Evolutionary conservation across 805 yeast genomes (phyloP), one percentile per base, ranked within the genome.

Genomic region (Zygosaccharomyces pseudorouxii): DNA sequence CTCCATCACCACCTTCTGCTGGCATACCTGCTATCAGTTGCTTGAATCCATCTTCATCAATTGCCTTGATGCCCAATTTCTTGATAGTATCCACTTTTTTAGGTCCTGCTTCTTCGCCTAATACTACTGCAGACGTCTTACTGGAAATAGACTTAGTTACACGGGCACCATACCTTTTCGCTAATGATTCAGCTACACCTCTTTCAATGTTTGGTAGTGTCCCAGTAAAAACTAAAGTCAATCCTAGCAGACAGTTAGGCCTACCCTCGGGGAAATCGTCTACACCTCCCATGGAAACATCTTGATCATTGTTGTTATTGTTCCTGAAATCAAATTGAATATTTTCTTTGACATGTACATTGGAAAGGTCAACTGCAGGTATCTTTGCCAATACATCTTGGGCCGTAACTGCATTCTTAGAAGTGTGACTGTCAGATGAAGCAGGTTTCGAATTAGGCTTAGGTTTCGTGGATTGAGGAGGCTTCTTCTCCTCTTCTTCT

Each of bases 81-180:
- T 80, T 83, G 55, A 95, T 92, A 60, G 83, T 87, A 58, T 80
- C 79, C 38, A 93, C 80, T 67, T 93, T 93, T n/a, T 89, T 81
- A 2, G 98, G 97, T 0, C 99, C 99, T 2, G 99, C 98, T 56
- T 93, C 97, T 45, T 78, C 89, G 6, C 99, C 99, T 27, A 93
- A 74, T 1, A 93, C 97, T 2, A 92, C 96, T 40, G 89, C 73
- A 20, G 89, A 79, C 0, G 99, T 93, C 59, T 84, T 87, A 9
- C 88, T 80, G 48, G 93, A 86, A 22, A 92, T 84, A 0, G 96
- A 79, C 57, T 87, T 81, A 4, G 95, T 87, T 14, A 92, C 95
- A 58, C 82, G 82, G 3, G 96, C 99, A 12, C 99, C 99, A 60
- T 92, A 89, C 54, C 78, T 76, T 57, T 87, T 83, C 4, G 97